These are phyloP conservation scores for Sporothrix mexicana DNA, from an alignment of 2,329 filamentous ascomycete genomes.

Conservation along the genomic window DNA sequence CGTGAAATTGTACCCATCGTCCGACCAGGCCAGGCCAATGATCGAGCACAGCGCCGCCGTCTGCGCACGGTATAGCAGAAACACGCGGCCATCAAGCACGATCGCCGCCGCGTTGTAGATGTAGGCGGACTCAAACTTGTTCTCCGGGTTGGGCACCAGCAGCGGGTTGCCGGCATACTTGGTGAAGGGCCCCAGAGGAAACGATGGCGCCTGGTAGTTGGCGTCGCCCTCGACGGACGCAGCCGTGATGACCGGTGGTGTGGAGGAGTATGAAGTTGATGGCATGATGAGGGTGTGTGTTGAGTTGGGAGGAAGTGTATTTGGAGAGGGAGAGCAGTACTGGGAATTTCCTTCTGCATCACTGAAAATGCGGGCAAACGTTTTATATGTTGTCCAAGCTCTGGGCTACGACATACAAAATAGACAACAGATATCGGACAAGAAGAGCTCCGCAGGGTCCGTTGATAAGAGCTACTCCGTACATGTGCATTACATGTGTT, in stretches of 20 bases:
- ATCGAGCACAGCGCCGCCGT: slow-evolving; percentile 43
- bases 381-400: neutral
- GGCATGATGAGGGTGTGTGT: neutral
- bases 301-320: neutral
- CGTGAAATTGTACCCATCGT: slow-evolving; percentile 46
- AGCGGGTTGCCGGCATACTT: slow-evolving; percentile 39
- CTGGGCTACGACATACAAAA: neutral
- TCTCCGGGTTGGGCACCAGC: slow-evolving; percentile 37
- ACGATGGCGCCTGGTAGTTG: slow-evolving; percentile 30
- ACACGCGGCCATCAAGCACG: slow-evolving; percentile 21
- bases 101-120: slow-evolving; percentile 29
- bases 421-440: neutral
- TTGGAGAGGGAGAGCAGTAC: neutral
- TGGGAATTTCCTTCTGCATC: neutral
- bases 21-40: slow-evolving; percentile 48
- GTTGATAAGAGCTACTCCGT: neutral
- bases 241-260: slow-evolving; percentile 12
- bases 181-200: slow-evolving; percentile 37
- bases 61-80: slow-evolving; percentile 47
- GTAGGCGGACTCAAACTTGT: slow-evolving; percentile 40
- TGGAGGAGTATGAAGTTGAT: slow-evolving; percentile 6
- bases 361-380: neutral
- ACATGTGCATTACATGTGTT: neutral
- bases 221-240: slow-evolving; percentile 16
- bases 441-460: neutral